Evolutionary conservation across 208 protist species (phyloP), one percentile per base, ranked within the genome.

Genomic region (Crithidia mellificae): DNA sequence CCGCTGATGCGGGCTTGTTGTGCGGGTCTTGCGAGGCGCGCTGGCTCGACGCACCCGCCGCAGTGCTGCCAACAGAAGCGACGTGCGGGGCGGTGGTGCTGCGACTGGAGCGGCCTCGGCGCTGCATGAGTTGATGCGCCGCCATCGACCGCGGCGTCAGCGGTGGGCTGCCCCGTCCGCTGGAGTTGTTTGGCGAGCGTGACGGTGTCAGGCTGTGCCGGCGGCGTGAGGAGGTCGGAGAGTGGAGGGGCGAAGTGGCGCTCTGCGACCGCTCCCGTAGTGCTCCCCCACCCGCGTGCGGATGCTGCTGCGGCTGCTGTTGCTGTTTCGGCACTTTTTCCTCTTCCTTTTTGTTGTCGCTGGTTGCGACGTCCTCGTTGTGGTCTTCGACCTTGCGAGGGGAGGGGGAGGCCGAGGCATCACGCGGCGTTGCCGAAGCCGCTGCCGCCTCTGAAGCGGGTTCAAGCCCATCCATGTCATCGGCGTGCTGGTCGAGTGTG

Each of bases 91-190:
- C 70, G 53, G 70, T 76, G 62, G 24, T 70, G 46, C 70, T 76
- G 20, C 63, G 53, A 29, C 70, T 76, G 11, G 63, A 49, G 63
- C 70, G 70, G 9, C 17, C 17, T 6, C 63, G 70, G 4, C 55
- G 63, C 47, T 76, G 70, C 70, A 76, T 76, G 25, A 76, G 70
- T 25, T 70, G 62, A 50, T 76, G 70, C n/a, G 70, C 70, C 22
- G 32, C 46, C 70, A 76, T 76, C 6, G 70, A 57, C 8, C 70
- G 70, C 15, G 70, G 70, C 6, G 70, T 76, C 39, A 69, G 63
- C 29, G 70, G 70, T 14, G 70, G 70, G 22, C 70, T 76, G 39
- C 9, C 56, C 5, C 54, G 49, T 25, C 63, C 32, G 56, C 46
- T 70, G 20, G 50, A 59, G 54, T 64, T 76, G 56, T 59, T 75